Evolutionary conservation across 805 yeast genomes (phyloP).

Genomic region (Isabelozyma gotoi): DNA sequence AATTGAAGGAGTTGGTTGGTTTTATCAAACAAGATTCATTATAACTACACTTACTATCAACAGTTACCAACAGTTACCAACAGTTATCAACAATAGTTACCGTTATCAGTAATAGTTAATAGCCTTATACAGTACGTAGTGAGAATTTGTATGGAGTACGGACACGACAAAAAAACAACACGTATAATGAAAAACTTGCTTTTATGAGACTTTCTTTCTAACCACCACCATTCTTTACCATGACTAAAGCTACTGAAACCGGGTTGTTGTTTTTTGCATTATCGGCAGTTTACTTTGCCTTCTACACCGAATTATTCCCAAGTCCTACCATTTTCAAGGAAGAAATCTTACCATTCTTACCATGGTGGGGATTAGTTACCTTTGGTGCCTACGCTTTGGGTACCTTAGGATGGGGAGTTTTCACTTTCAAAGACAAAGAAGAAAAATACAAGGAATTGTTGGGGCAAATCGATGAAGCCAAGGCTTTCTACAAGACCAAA

Average conservation of each 20-base stretch:
- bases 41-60: too few species aligned
- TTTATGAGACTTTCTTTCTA: not conserved
- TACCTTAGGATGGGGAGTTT: slow-evolving; percentile 66
- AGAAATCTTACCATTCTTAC: slow-evolving; percentile 64
- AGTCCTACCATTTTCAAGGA: slow-evolving; percentile 44
- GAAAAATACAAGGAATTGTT: slow-evolving; percentile 63
- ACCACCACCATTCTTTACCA: slow-evolving; percentile 22
- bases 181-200: not conserved
- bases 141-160: slow-evolving; percentile 1
- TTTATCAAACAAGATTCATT: slow-evolving; percentile 35
- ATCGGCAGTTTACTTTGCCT: slow-evolving; percentile 54
- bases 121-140: too few species aligned
- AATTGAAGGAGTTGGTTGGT: slow-evolving; percentile 31
- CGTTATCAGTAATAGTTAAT: too few species aligned
- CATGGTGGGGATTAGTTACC: slow-evolving; percentile 68
- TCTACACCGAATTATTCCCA: slow-evolving; percentile 55
- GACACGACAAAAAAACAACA: not conserved
- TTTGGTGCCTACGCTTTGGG: slow-evolving; percentile 71
- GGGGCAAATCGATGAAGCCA: slow-evolving; percentile 61
- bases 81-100: too few species aligned
- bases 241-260: slow-evolving; percentile 72
- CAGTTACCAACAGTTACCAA: too few species aligned
- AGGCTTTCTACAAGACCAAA: slow-evolving; percentile 51
- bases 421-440: slow-evolving; percentile 69
- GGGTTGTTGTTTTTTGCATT: slow-evolving; percentile 43